Conservation (phyloP, 2,329 filamentous ascomycete species). For the Parastagonospora nodorum region DNA sequence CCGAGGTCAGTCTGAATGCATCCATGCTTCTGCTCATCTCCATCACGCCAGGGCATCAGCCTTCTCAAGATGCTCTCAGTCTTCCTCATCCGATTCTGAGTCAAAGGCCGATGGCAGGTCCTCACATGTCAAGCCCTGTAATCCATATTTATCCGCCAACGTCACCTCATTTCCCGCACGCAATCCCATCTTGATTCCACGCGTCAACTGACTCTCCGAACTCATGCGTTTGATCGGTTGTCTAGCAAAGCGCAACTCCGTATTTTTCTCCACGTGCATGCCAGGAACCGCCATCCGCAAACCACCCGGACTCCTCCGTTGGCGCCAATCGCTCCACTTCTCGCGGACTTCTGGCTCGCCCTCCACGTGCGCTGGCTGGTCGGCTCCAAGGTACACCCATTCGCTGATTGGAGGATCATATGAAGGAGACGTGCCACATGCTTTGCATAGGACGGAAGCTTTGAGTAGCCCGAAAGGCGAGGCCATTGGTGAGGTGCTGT, state of each 20-base stretch:
- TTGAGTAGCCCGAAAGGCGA: slow-evolving; percentile 22
- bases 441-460: slow-evolving; percentile 25
- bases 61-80: slow-evolving; percentile 2
- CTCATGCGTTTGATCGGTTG: no score
- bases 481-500: slow-evolving; percentile 8
- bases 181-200: no score
- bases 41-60: neutral
- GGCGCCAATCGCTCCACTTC: slow-evolving; percentile 2
- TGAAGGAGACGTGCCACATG: slow-evolving; percentile 14
- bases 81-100: slow-evolving; percentile 25
- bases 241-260: no score
- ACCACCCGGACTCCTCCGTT: no score
- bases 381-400: slow-evolving; percentile 21
- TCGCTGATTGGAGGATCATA: slow-evolving; percentile 28
- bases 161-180: neutral
- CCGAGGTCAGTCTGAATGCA: no score
- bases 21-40: no score
- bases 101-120: slow-evolving; percentile 31
- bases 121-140: slow-evolving; percentile 13
- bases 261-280: no score
- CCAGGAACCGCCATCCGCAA: no score
- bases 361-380: slow-evolving; percentile 7
- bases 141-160: slow-evolving; percentile 10
- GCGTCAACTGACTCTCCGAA: no score
- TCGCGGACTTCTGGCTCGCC: neutral